Percentiles rank a stretch among this genome's conserved stretches.
Conservation (phyloP, 139 green algal species). For the Prasinococcaceae sp. region DNA sequence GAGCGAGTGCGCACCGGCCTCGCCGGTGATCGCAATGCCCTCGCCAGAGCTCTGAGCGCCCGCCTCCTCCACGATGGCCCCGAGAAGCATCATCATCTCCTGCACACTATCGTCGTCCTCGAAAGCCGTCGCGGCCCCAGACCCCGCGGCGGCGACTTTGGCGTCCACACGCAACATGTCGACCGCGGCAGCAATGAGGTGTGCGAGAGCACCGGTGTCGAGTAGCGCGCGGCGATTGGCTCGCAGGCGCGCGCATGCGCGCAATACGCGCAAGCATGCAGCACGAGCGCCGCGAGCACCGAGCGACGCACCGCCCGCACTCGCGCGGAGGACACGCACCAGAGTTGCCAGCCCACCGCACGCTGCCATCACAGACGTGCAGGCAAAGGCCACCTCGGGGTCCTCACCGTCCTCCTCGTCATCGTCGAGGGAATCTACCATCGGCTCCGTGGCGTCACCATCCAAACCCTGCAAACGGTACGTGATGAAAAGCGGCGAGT, state of each 20-base stretch:
- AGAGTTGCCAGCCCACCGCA: constrained; percentile 17
- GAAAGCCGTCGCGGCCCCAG: too few species aligned
- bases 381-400: constrained; percentile 28
- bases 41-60: too few species aligned
- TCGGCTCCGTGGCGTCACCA: constrained; percentile 46
- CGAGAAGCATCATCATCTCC: too few species aligned
- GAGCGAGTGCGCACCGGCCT: too few species aligned
- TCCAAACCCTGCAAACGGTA: constrained; percentile 46
- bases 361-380: constrained; percentile 23
- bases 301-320: neutral
- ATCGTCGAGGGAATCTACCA: constrained; percentile 33
- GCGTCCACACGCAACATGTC: too few species aligned
- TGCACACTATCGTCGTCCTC: too few species aligned
- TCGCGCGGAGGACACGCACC: constrained; percentile 12
- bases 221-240: constrained; percentile 29
- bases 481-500: constrained; percentile 38
- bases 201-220: constrained; percentile 20
- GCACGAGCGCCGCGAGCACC: neutral
- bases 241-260: constrained; percentile 1
- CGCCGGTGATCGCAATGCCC: too few species aligned
- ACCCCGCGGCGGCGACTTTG: too few species aligned
- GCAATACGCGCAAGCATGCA: neutral
- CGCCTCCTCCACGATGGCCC: too few species aligned
- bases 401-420: constrained; percentile 12
- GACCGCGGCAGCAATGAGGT: neutral